Conservation (phyloP, 1,284 basidiomycete genomes). For the Stygiomarasmius scandens region DNA sequence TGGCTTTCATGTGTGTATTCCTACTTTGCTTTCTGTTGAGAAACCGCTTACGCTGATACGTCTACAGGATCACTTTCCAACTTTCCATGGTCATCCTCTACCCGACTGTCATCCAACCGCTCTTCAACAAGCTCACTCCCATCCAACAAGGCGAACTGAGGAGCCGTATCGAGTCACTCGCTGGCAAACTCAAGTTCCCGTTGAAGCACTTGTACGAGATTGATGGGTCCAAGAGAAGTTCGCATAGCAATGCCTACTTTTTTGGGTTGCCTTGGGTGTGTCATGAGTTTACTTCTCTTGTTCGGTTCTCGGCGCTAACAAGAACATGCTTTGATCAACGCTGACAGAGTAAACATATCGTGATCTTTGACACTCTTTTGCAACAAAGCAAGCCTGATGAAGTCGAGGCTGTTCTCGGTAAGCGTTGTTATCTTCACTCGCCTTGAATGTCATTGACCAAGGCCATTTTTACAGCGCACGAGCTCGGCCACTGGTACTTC, state of each 20-base stretch:
- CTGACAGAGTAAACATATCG: conserved; percentile 89
- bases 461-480: conserved; percentile 74
- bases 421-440: conserved; percentile 9
- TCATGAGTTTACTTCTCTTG: too few species aligned
- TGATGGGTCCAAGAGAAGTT: conserved; percentile 93
- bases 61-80: conserved; percentile 77
- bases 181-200: conserved; percentile 86
- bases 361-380: conserved; percentile 96
- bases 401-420: conserved; percentile 83
- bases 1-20: conserved; percentile 75
- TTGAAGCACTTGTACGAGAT: conserved; percentile 96
- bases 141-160: conserved; percentile 77
- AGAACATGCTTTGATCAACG: too few species aligned
- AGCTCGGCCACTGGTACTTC: conserved; percentile 95
- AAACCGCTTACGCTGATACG: not conserved
- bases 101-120: conserved; percentile 90
- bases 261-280: conserved; percentile 90
- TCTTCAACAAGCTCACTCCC: conserved; percentile 96
- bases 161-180: conserved; percentile 73
- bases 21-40: not conserved
- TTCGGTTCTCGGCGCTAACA: too few species aligned
- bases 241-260: conserved; percentile 95
- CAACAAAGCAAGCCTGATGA: conserved; percentile 87
- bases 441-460: not conserved
- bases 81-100: conserved; percentile 84